Evolutionary conservation across 768 basidiomycete genomes (phyloP).

Genomic region (Agrocybe praecox): DNA sequence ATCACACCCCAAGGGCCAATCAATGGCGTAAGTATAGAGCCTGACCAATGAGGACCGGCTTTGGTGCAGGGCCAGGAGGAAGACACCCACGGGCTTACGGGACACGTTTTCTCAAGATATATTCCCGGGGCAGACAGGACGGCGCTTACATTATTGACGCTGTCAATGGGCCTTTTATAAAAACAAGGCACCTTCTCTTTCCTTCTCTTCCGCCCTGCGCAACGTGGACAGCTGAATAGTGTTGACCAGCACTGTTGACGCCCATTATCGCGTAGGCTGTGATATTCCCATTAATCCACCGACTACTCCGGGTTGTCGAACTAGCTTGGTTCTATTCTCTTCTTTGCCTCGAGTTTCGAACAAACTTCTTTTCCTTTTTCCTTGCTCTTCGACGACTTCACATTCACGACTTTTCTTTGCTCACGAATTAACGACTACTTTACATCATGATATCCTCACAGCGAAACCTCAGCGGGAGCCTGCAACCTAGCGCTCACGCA

Average conservation of each 20-base stretch:
- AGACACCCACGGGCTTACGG: neutral
- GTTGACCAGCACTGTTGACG: neutral
- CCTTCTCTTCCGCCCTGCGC: neutral
- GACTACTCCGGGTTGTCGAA: neutral
- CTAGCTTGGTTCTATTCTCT: neutral
- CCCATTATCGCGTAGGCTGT: neutral
- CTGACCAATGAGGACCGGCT: too few relatives aligned
- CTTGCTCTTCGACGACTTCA: neutral
- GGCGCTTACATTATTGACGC: neutral
- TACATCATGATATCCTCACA: neutral
- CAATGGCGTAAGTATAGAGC: neutral
- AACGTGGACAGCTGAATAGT: neutral
- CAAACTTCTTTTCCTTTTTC: neutral
- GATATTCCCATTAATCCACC: neutral
- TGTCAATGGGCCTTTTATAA: neutral
- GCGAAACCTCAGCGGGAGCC: neutral
- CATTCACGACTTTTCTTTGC: neutral
- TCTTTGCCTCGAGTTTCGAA: neutral
- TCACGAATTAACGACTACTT: neutral
- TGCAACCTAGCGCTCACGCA: neutral
- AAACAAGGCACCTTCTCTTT: neutral
- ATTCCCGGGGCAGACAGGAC: neutral
- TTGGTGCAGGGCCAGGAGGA: neutral
- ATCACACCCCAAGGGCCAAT: neutral
- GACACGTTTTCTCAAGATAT: neutral